These are phyloP conservation scores for Nakazawaea molendinolei DNA, from an alignment of 805 yeast genomes.

Conservation along the genomic window DNA sequence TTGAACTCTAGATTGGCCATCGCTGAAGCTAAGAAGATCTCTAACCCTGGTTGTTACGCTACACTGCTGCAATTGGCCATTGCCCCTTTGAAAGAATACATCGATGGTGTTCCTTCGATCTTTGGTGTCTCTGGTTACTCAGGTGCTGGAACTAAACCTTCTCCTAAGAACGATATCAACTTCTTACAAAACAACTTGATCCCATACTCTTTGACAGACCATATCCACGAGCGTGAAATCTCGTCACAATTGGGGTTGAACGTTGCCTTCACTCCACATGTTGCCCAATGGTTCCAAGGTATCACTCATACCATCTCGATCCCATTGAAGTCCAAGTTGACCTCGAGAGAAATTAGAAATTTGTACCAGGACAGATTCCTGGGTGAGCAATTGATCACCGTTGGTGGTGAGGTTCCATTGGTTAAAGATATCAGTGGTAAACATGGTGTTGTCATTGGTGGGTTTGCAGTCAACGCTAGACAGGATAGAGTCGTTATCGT, in stretches of 20 bases:
- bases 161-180: conserved; percentile 85
- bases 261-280: conserved; percentile 94
- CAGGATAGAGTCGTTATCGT: conserved; percentile 90
- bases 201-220: conserved; percentile 95
- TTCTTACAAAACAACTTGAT: conserved; percentile 75
- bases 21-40: conserved; percentile 68
- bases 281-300: conserved; percentile 99
- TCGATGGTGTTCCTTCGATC: conserved; percentile 69
- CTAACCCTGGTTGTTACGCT: conserved; percentile 99
- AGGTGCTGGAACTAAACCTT: conserved; percentile 99
- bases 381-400: conserved; percentile 77
- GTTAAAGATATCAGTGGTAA: conserved; percentile 89
- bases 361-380: conserved; percentile 83
- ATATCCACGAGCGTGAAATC: conserved; percentile 93
- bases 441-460: conserved; percentile 94
- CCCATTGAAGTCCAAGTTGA: conserved; percentile 68
- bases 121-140: conserved; percentile 98
- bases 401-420: conserved; percentile 88
- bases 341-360: conserved; percentile 77
- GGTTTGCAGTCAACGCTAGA: conserved; percentile 85
- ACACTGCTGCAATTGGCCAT: conserved; percentile 94
- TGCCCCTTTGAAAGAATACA: conserved; percentile 71
- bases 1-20: conserved; percentile 63
- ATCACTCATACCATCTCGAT: conserved; percentile 87
- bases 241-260: conserved; percentile 69